Conservation (phyloP, 495 filamentous ascomycete genomes). For the Sporormia fimetaria region DNA sequence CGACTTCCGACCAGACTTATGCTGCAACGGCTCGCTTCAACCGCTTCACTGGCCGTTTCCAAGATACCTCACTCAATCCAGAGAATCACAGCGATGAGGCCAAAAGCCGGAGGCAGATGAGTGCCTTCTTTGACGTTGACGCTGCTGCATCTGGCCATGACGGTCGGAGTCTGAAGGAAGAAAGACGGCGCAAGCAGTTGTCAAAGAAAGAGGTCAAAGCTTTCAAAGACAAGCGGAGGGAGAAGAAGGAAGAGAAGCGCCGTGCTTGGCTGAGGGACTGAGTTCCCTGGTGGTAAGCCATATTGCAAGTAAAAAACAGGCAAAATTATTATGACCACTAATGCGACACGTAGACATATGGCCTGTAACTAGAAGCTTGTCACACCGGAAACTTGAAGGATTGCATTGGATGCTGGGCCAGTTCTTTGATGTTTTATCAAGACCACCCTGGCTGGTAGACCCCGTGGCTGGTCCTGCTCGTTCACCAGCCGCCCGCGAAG, state of each 20-base stretch:
- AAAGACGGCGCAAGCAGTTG: constrained; percentile 78
- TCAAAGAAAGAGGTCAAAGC: constrained; percentile 69
- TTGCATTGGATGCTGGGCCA: not conserved
- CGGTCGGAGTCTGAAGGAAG: constrained; percentile 82
- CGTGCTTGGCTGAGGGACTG: constrained; percentile 84
- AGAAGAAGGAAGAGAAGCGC: constrained; percentile 88
- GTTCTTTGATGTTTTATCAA: too few relatives aligned
- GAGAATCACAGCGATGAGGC: constrained; percentile 80
- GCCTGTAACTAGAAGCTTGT: constrained; percentile 2
- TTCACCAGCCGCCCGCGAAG: too few relatives aligned
- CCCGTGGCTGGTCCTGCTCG: too few relatives aligned
- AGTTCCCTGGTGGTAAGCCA: constrained; percentile 18
- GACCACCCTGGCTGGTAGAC: too few relatives aligned
- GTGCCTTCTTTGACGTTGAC: constrained; percentile 95
- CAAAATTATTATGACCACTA: constrained; percentile 4
- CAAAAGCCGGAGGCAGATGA: constrained; percentile 80
- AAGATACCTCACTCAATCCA: constrained; percentile 49
- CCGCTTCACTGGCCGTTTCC: constrained; percentile 82
- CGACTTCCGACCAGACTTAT: constrained; percentile 40
- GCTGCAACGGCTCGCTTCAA: constrained; percentile 69
- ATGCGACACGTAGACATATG: constrained; percentile 2
- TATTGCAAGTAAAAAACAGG: not conserved
- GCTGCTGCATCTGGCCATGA: constrained; percentile 89
- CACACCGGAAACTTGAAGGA: not conserved
- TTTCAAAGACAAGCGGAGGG: constrained; percentile 56